A percentile compares a stretch with the other conserved stretches of the same genome.
Conservation (phyloP, 176 grass and related monocot genomes). For the Hyparrhenia diplandra region DNA sequence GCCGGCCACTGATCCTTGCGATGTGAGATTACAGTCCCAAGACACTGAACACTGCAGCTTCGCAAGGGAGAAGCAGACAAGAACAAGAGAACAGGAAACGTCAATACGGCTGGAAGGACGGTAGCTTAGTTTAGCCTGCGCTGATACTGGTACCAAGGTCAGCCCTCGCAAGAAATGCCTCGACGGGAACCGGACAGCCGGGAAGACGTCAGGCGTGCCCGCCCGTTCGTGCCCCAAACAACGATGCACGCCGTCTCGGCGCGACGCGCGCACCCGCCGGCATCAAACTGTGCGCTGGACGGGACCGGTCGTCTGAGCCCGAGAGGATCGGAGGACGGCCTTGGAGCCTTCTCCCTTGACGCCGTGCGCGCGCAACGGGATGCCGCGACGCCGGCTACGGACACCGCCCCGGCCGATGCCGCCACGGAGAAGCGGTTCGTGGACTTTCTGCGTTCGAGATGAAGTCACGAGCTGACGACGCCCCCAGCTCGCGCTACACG, state of each 20-base stretch:
- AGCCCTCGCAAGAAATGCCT: conserved; percentile 46
- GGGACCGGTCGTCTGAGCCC: background rate
- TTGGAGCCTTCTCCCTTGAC: conserved; percentile 35
- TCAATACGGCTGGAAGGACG: conserved; percentile 6
- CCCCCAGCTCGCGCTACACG: background rate
- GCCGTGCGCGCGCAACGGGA: conserved; percentile 7
- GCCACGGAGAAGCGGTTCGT: conserved; percentile 44
- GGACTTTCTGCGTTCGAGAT: conserved; percentile 21
- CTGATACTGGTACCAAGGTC: conserved; percentile 29
- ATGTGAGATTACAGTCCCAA: conserved; percentile 11
- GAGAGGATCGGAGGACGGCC: background rate
- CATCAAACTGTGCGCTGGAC: background rate
- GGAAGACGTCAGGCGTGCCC: conserved; percentile 25
- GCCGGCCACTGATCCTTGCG: conserved; percentile 1
- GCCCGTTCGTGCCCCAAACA: conserved; percentile 22
- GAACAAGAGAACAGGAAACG: background rate
- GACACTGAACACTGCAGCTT: conserved; percentile 13
- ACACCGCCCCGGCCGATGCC: conserved; percentile 23
- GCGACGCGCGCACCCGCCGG: background rate
- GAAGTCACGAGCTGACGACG: conserved; percentile 20
- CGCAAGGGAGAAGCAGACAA: conserved; percentile 16
- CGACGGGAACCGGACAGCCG: conserved; percentile 32
- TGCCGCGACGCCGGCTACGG: conserved; percentile 41
- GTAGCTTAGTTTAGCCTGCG: background rate
- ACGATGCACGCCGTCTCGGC: conserved; percentile 30